A percentile compares a stretch with the other conserved stretches of the same genome.
Conservation (phyloP, 176 grass and related monocot species). For the Bolboschoenus planiculmis region DNA sequence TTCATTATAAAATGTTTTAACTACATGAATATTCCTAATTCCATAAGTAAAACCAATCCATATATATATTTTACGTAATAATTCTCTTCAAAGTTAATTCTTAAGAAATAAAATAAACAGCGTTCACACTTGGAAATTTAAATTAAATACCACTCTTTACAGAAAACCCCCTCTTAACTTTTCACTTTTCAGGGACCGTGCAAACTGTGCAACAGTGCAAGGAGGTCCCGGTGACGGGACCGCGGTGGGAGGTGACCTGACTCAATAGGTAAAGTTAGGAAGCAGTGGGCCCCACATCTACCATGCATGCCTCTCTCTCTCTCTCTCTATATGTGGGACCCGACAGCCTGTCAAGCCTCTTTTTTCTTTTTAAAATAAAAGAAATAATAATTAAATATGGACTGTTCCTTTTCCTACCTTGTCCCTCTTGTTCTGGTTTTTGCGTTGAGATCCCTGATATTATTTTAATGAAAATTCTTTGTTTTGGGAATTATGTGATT, state of each 20-base stretch:
- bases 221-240: not conserved
- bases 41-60: too few relatives aligned
- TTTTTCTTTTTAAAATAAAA: not conserved
- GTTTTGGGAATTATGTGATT: not conserved
- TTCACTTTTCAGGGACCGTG: not conserved
- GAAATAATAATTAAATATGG: not conserved
- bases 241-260: not conserved
- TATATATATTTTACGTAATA: too few relatives aligned
- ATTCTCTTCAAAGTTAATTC: too few relatives aligned
- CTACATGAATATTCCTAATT: too few relatives aligned
- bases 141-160: too few relatives aligned
- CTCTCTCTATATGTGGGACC: not conserved
- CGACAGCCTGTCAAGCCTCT: not conserved
- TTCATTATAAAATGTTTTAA: too few relatives aligned
- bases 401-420: too few relatives aligned
- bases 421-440: too few relatives aligned
- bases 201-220: not conserved
- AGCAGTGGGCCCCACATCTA: not conserved
- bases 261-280: not conserved
- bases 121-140: too few relatives aligned
- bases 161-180: too few relatives aligned
- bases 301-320: not conserved
- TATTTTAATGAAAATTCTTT: not conserved
- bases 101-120: too few relatives aligned
- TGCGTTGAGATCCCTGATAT: not conserved